Evolutionary conservation across 345 rosid genomes (phyloP), one percentile per base, ranked within the genome.

Genomic region (Pugionium cornutum): DNA sequence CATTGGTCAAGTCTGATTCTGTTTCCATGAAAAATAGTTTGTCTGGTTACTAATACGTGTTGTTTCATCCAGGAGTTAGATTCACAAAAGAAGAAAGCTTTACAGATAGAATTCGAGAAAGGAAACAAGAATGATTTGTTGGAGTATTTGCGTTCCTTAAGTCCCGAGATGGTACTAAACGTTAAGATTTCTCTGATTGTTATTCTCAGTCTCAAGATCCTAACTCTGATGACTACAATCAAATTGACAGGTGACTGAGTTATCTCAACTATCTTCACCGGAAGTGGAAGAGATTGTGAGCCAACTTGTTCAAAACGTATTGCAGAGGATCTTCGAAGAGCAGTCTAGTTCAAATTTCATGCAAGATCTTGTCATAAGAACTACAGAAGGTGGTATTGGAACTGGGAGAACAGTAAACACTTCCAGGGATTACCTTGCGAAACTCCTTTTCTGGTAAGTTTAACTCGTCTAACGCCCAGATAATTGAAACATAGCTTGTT

Each of bases 391-490:
- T 42, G 66, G 64, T 47, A 79, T 80, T 67, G 89, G 79, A 64
- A 70, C 49, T 35, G 72, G 72, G 37, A 73, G 73, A 10, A 69
- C 75, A 4, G 75, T 89, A 11, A 81, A 78, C 82, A 84, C 96
- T 52, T 84, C 94, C 9, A 84, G 97, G 5, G 98, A 89, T 79
- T 85, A 92, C 70, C 87, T 92, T 25, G 98, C 98, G 1, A 92
- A 83, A 78, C 84, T 92, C 67, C 96, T 87, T 68, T 89, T 92
- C 86, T 92, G 97, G 98, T 92, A 74, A 6, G 70, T 69, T 4
- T 25, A 59, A 33, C 46, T 72, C 33, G 49, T 66, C 34, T 4
- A 44, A 25, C 25, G 0, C 29, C 10, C 9, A 2, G 3, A 54
- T 33, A 5, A 25, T 62, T 5, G 2, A 3, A 45, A 53, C 56